A percentile compares a stretch with the other conserved stretches of the same genome.
Evolutionary conservation across 495 filamentous ascomycete genomes (phyloP).

Genomic region (Daldinia vernicosa): DNA sequence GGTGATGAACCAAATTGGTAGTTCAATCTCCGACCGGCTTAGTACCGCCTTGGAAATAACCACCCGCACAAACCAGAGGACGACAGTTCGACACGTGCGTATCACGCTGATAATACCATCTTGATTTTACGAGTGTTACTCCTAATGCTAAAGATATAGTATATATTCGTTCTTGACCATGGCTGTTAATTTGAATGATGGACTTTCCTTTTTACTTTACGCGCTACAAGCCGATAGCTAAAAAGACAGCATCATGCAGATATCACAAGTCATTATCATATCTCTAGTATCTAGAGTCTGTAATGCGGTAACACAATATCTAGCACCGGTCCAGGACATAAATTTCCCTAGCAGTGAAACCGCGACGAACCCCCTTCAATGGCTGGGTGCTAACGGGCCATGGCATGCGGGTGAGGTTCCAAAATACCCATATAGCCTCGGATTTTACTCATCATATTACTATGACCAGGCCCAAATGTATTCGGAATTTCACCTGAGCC

Average conservation of each 20-base stretch:
- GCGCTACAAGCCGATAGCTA: background rate
- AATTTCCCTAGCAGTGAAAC: slow-evolving; percentile 48
- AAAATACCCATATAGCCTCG: background rate
- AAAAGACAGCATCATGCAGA: slow-evolving; percentile 12
- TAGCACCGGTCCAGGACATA: slow-evolving; percentile 54
- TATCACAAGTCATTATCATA: background rate
- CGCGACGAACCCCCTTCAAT: slow-evolving; percentile 53
- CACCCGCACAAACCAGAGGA: slow-evolving; percentile 31
- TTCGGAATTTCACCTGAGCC: slow-evolving; percentile 58
- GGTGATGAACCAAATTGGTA: slow-evolving; percentile 23
- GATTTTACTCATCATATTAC: slow-evolving; percentile 1
- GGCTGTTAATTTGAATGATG: background rate
- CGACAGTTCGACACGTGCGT: slow-evolving; percentile 29
- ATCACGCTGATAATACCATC: background rate
- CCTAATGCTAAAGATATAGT: background rate
- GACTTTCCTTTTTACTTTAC: no score
- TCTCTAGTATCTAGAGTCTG: background rate
- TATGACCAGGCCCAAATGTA: slow-evolving; percentile 58
- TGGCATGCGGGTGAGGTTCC: slow-evolving; percentile 57
- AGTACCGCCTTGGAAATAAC: slow-evolving; percentile 9
- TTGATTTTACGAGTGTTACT: background rate
- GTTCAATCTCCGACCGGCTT: slow-evolving; percentile 38
- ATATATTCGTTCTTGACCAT: background rate
- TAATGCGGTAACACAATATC: slow-evolving; percentile 21
- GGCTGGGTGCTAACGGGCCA: slow-evolving; percentile 63